These are phyloP conservation scores for Pyracantha coccinea DNA, from an alignment of 331 rosid genomes.

Conservation along the genomic window DNA sequence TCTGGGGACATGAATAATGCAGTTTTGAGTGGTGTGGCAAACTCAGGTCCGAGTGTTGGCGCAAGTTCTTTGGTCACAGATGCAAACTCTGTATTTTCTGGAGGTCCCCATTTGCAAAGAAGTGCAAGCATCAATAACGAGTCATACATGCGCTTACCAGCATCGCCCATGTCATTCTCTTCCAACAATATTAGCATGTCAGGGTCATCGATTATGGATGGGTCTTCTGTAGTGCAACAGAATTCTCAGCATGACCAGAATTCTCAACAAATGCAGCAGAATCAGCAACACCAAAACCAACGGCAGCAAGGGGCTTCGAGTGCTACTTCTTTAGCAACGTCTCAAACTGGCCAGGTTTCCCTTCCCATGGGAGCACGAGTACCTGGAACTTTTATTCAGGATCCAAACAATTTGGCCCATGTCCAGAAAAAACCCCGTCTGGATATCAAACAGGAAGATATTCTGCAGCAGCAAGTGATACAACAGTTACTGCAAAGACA, in stretches of 20 bases:
- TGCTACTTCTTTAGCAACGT: slow-evolving; percentile 46
- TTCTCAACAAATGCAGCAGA: slow-evolving; percentile 57
- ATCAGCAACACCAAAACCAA: slow-evolving; percentile 34
- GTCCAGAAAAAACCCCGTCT: slow-evolving; percentile 73
- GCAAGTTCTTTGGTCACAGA: slow-evolving; percentile 96
- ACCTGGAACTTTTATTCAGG: slow-evolving; percentile 63
- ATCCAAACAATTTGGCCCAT: slow-evolving; percentile 56
- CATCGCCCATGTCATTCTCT: slow-evolving; percentile 87
- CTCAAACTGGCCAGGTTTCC: slow-evolving; percentile 49
- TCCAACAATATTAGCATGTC: slow-evolving; percentile 88
- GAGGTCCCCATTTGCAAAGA: slow-evolving; percentile 92
- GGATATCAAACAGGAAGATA: slow-evolving; percentile 84
- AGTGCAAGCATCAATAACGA: slow-evolving; percentile 88
- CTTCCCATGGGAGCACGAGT: slow-evolving; percentile 53
- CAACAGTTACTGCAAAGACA: slow-evolving; percentile 89
- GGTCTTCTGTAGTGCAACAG: slow-evolving; percentile 73
- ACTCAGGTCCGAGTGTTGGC: slow-evolving; percentile 92
- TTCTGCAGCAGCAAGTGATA: slow-evolving; percentile 63
- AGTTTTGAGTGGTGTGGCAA: slow-evolving; percentile 66
- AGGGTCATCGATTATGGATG: slow-evolving; percentile 87
- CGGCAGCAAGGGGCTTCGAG: slow-evolving; percentile 60
- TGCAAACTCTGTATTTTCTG: slow-evolving; percentile 94
- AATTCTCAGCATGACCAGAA: slow-evolving; percentile 78
- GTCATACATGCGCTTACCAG: slow-evolving; percentile 77
- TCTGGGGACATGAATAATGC: slow-evolving; percentile 84